Evolutionary conservation across 257 asterid species (phyloP), one percentile per base, ranked within the genome.

Genomic region (Solanum tarapatanum): DNA sequence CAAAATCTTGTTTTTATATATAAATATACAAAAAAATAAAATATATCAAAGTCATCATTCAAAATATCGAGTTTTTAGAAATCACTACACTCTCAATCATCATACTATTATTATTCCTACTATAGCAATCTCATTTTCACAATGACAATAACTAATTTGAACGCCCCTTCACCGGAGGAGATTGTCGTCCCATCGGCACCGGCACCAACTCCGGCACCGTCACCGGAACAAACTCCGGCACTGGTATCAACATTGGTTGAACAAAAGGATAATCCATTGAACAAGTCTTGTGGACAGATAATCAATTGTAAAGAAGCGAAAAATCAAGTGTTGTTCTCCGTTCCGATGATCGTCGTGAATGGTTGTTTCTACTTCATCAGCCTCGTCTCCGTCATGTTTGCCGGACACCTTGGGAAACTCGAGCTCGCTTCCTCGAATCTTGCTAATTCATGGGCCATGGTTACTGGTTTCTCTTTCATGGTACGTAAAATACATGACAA

Each of bases 361-460:
- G 87, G 43, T 24, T 73, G n/a, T 32, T 88, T 85, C 73, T 82
- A 86, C 60, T 86, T 82, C 83, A 90, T 90, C 60, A 77, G 87
- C 45, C 55, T 88, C 35, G 83, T 82, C 8, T 82, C 91, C 12
- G 89, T 90, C 60, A 88, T 90, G 91, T 90, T 90, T 12, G 89
- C 90, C 41, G 90, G 91, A n/a, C 90, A 88, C 85, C 87, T 88
- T 8, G 91, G 91, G 55, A 85, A 90, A 2, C 89, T 86, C 32
- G 86, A 88, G 16, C 91, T 88, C 2, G 91, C 91, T 8, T 88
- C 89, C 23, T 72, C 91, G 0, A 90, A 85, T 39, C 91, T 90
- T 28, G 90, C 90, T 60, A 87, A 90, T 35, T 90, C 90, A 9
- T 90, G 91, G 91, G 90, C 91, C 23, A 58, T 77, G 26, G 89